Base-by-base conservation (phyloP, 2,329 filamentous ascomycete species). In the Rhynchosporium secalis region DNA sequence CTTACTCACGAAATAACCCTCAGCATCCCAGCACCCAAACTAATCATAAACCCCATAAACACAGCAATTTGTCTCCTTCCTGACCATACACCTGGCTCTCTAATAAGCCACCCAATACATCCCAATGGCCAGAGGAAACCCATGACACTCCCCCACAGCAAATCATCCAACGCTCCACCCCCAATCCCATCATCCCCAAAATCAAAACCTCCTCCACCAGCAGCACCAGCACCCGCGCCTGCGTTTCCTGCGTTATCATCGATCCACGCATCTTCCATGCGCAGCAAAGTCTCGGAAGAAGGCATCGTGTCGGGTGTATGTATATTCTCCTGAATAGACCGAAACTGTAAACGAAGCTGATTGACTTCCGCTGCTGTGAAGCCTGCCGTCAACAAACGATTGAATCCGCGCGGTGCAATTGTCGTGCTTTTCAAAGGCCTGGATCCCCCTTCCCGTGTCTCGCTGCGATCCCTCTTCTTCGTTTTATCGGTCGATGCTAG, bases 41-140 rank as follows among this genome's bases (percentile, higher is more conserved):
- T 95, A 45, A 98, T 81, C 64, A 93, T 75, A 26, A 97, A 86
- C 0, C 95, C 95, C 49, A 92, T 88, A 57, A 90, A 86, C 15
- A 98, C 91, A 69, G 94, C 94, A 70, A 96, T 85, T 74, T 92
- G 88, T 80, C 92, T 90, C 71, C 93, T 82, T 72, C 89, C 86
- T 64, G 87, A 90, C 86, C 92, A 96, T 63, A 98, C 87, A 0
- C 91, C 92, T 62, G 95, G 90, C 75, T 96, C 91, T 63, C 93
- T 82, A 67, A 94, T 83, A 56, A 96, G 79, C 92, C 93, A 97
- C 58, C 89, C 86, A 61, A 94, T 79, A 71, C 91, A 92, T 0
- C 91, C 94, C 9, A 98, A 76, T 3, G 95, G 95, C 86, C 94
- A 98, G 75, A 99, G 90, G 79, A 98, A 99, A 0, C 95, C 95